Conservation (phyloP, 352 stramenopile genomes). For the Phytopythium litorale region DNA sequence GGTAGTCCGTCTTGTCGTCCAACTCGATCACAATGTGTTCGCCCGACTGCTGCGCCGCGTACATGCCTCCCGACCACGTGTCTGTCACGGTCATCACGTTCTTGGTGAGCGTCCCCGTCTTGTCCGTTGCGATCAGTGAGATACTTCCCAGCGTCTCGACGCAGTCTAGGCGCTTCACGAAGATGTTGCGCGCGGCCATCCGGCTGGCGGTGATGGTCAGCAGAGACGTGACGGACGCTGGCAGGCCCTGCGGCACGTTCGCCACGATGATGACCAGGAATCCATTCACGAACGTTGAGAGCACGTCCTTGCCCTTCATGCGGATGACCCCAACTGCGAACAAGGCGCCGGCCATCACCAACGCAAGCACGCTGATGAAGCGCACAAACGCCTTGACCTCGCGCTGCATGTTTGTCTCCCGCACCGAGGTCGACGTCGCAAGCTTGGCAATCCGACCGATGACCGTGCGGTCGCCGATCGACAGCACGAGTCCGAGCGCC, state of each 20-base stretch:
- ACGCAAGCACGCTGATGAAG: slow-evolving; percentile 34
- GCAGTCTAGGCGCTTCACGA: slow-evolving; percentile 86
- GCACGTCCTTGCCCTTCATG: slow-evolving; percentile 28
- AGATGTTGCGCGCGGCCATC: slow-evolving; percentile 79
- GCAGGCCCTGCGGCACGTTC: slow-evolving; percentile 85
- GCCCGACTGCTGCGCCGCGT: slow-evolving; percentile 21
- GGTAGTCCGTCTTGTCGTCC: slow-evolving; percentile 30
- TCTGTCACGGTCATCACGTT: slow-evolving; percentile 60
- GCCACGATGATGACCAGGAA: slow-evolving; percentile 55
- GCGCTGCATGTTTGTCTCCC: slow-evolving; percentile 41
- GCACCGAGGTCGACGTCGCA: slow-evolving; percentile 22
- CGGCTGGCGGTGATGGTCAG: slow-evolving; percentile 85
- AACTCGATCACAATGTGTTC: slow-evolving; percentile 27
- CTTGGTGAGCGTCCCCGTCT: slow-evolving; percentile 90
- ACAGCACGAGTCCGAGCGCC: slow-evolving; percentile 36
- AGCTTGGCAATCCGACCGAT: slow-evolving; percentile 48
- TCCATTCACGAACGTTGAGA: slow-evolving; percentile 40
- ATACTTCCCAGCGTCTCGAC: slow-evolving; percentile 90
- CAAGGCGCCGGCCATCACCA: slow-evolving; percentile 25
- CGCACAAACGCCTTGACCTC: slow-evolving; percentile 43
- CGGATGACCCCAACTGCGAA: slow-evolving; percentile 32
- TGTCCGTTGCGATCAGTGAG: slow-evolving; percentile 90
- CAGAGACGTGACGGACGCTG: slow-evolving; percentile 86
- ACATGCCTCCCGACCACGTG: slow-evolving; percentile 30
- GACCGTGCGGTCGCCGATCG: slow-evolving; percentile 45